Base-by-base conservation (phyloP, 257 asterid species). In the Gynochthodes officinalis region DNA sequence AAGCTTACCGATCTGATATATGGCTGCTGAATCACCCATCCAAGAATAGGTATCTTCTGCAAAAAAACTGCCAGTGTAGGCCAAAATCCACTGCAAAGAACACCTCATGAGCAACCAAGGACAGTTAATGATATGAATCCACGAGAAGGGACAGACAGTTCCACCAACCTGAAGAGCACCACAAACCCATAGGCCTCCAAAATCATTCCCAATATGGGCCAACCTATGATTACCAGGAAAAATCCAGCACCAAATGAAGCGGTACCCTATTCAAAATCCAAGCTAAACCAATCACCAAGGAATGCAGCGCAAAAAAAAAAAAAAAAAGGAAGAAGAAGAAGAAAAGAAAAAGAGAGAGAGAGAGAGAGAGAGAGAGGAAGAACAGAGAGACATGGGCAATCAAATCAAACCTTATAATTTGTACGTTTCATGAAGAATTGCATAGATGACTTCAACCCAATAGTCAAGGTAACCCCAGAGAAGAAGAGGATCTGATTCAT, bases 201-300 rank as follows among this genome's bases (percentile, higher is more conserved):
- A 27, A 94, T 94, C 98, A 94, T 94, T 66, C 99, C 99, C 4
- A 92, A 37, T 73, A 91, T 85, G 35, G 98, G 96, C 98, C 98
- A 93, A 71, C 97, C 98, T 62, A 90, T 83, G 79, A 93, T 77
- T 76, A 93, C 97, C 72, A 93, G 78, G 78, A 89, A 86, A 85
- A 93, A 93, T 71, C 98, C 97, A 78, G 74, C 46, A 21, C 96
- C 96, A 76, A 89, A 89, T 44, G 97, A 83, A 67, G 86, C 60
- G 0, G 97, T 91, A 43, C 99, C 97, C 96, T 91, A 60, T 64
- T 74, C 65, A 81, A 69, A 78, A 37, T 39, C 44, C 55, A 40
- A 46, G 64, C 77, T 21, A 32, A 62, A 61, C 8, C 69, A 18
- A 44, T 50, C 53, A 71, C 68, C 52, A 76, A 50, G 55, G 57